Evolutionary conservation across 129 eudicot genomes (phyloP), one percentile per base, ranked within the genome.

Genomic region (Pseudognaphalium luteoalbum): DNA sequence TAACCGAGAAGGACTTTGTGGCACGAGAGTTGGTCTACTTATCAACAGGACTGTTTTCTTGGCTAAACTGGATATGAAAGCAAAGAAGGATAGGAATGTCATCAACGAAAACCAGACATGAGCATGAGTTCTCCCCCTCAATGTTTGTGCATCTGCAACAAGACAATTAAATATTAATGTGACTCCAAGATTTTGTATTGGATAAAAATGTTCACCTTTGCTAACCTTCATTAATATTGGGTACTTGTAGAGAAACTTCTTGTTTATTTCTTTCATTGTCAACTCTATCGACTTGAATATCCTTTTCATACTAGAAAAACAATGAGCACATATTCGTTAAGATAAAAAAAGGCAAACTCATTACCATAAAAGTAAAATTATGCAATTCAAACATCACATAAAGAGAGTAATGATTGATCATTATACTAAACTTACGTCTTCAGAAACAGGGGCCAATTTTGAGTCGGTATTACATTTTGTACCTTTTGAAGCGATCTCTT

Each of bases 381-480:
- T 0, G 17, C 28, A 35, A 44, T 33, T 33, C 21, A 42, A 58
- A 58, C 30, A 58, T 58, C 64, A 58, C 28, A 20, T 2, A 25
- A n/a, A 5, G 33, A 39, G 12, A 39, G 12, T 39, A 39, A 39
- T 5, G 47, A 39, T 39, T 39, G 47, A 39, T 9, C 14, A 9
- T 39, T 39, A 9, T 39, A 39, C 32, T 34, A 41, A 25, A 74
- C 87, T 77, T 81, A 86, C 91, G 78, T 86, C 91, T 74, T 84
- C 90, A 34, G 76, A 80, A 44, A 78, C 81, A 76, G 91, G 93
- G 65, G 84, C 81, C 74, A 69, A 76, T 63, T 75, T 84, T 75
- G 77, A 79, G 56, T 88, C 87, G 34, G 87, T 72, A 76, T 25
- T 66, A n/a, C 54, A 73, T 47, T 77, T 81, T 69, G 68, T 52